Evolutionary conservation across 1,284 basidiomycete genomes (phyloP).

Genomic region (Ceratobasidium sp.): DNA sequence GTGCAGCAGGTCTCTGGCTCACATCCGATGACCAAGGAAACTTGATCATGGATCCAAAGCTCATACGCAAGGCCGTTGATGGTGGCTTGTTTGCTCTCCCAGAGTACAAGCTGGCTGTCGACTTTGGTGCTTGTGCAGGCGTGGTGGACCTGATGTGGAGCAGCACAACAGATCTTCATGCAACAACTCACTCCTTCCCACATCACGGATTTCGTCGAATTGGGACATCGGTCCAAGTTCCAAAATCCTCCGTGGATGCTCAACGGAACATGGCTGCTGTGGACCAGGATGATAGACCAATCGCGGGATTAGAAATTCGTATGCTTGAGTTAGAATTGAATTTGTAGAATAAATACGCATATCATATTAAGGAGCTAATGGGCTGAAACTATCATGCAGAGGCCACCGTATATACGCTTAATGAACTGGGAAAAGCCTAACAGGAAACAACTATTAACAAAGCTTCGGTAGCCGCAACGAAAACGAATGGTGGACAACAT

Average conservation of each 20-base stretch:
- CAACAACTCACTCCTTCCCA: not conserved
- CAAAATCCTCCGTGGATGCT: not conserved
- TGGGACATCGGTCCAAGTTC: not conserved
- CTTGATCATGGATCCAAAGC: not conserved
- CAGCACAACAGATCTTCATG: not conserved
- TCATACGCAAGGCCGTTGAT: not conserved
- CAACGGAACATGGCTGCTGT: too few species aligned
- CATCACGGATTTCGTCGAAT: not conserved
- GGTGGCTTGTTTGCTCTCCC: not conserved
- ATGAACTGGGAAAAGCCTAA: too few species aligned
- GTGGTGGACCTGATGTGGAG: not conserved
- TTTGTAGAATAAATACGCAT: too few species aligned
- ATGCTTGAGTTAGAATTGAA: too few species aligned
- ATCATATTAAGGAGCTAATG: too few species aligned
- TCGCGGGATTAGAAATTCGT: too few species aligned
- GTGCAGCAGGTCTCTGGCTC: not conserved
- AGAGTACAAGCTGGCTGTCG: constrained; percentile 2
- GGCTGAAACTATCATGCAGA: too few species aligned
- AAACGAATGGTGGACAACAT: too few species aligned
- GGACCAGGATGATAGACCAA: too few species aligned
- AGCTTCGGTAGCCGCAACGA: too few species aligned
- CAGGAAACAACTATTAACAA: too few species aligned
- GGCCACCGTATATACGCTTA: too few species aligned
- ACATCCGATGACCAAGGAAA: not conserved
- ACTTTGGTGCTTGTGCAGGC: constrained; percentile 14